Base-by-base conservation (phyloP, 2,329 filamentous ascomycete genomes). In the Myriosclerotinia duriaeana region DNA sequence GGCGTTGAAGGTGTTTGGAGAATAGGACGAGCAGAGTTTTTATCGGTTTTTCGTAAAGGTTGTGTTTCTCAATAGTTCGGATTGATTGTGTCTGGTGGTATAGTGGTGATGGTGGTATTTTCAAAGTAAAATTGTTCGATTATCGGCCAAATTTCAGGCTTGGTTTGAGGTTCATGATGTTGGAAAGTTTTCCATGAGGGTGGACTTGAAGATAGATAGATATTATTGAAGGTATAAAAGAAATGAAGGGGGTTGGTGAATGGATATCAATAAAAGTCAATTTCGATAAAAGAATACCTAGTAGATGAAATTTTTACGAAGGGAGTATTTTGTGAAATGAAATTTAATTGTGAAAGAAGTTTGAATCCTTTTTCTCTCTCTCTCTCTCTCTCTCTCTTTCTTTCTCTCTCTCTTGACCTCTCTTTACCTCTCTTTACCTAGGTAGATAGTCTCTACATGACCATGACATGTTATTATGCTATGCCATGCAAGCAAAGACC, bases 401-500 rank as follows among this genome's bases (percentile, higher is more conserved):
- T 60, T n/a, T 60, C 42, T 20, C n/a, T 22, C n/a, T 15, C 14
- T 36, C 46, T 52, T 61, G n/a, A 34, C n/a, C 15, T 50, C 42
- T 52, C 12, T 50, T 61, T 30, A 20, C 12, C 20, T 52, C n/a
- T n/a, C n/a, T 40, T 40, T 22, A 36, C 11, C 15, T 26, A 34
- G 26, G 26, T 26, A 26, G 26, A 26, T 26, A 2, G 26, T 26
- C 26, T 26, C 26, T 26, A 26, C 26, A 26, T 26, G 26, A 26
- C 26, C 26, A 26, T 26, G 26, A 26, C 26, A 26, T 26, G 26
- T 26, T 26, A 30, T 26, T 30, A 50, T 65, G 22, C 30, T 17
- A 66, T 61, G 48, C 55, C 55, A 66, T 66, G 64, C 55, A 66
- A 66, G 64, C 55, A 66, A 53, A 58, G 55, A 61, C 55, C 64